Evolutionary conservation across 164 flowering plant genomes (phyloP).

Genomic region (Vitis cinerea): DNA sequence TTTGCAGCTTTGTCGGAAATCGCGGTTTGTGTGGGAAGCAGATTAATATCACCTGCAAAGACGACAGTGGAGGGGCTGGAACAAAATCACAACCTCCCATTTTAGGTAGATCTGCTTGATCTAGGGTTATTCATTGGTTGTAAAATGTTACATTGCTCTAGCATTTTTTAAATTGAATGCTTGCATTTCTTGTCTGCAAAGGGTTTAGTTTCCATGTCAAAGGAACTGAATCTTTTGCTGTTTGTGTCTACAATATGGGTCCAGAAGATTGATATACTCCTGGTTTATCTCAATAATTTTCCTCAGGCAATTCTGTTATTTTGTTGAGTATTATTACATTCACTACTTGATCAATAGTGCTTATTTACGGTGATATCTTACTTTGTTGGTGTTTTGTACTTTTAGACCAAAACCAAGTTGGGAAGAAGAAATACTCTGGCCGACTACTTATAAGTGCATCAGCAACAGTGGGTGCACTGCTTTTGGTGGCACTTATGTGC

Average conservation of each 20-base stretch:
- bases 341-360: neutral
- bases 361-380: neutral
- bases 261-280: too few relatives aligned
- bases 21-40: conserved; percentile 83
- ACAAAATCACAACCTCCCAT: conserved; percentile 23
- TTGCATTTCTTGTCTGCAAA: neutral
- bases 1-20: conserved; percentile 77
- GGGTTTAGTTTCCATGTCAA: neutral
- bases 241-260: too few relatives aligned
- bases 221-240: neutral
- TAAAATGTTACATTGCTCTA: neutral
- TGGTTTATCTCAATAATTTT: too few relatives aligned
- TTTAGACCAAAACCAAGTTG: conserved; percentile 34
- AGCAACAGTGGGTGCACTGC: conserved; percentile 94
- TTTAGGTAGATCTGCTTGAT: conserved; percentile 24
- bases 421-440: conserved; percentile 66
- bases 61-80: conserved; percentile 39
- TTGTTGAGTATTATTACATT: neutral
- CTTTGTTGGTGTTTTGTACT: neutral
- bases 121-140: neutral
- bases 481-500: conserved; percentile 95
- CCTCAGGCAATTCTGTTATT: neutral
- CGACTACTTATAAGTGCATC: conserved; percentile 85
- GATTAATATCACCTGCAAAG: conserved; percentile 52
- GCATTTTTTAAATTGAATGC: neutral